Percentiles rank a stretch among this genome's conserved stretches.
Conservation (phyloP, 2,329 filamentous ascomycete genomes). For the Beauveria caledonica region DNA sequence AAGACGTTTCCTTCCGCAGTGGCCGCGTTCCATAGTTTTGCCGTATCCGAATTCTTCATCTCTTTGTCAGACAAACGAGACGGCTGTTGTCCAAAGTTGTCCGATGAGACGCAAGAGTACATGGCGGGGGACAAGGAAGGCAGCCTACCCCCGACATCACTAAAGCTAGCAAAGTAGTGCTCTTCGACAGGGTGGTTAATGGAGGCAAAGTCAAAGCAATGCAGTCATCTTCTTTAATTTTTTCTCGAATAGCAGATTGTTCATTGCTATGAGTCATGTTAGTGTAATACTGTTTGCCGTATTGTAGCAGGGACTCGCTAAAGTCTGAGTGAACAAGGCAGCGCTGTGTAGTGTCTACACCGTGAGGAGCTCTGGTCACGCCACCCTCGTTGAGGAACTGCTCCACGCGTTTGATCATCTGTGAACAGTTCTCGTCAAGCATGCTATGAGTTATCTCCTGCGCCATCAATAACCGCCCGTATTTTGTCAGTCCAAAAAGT, state of each 20-base stretch:
- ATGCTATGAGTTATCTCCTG: slow-evolving; percentile 13
- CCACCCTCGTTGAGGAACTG: slow-evolving; percentile 9
- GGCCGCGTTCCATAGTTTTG: background rate
- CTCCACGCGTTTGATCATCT: slow-evolving; percentile 12
- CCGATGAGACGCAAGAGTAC: background rate
- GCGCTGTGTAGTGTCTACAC: slow-evolving; percentile 12
- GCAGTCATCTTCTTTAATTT: slow-evolving; percentile 16
- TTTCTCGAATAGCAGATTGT: slow-evolving; percentile 20
- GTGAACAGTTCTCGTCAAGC: slow-evolving; percentile 11
- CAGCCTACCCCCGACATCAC: slow-evolving; percentile 1
- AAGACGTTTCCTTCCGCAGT: background rate
- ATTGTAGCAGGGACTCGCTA: slow-evolving; percentile 14
- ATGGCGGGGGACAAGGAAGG: background rate
- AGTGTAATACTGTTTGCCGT: background rate
- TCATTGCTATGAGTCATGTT: slow-evolving; percentile 15
- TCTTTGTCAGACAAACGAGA: background rate
- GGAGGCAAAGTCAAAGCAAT: slow-evolving; percentile 20
- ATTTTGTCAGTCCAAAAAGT: slow-evolving; percentile 13
- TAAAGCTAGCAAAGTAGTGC: slow-evolving; percentile 15
- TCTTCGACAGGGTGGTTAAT: slow-evolving; percentile 20
- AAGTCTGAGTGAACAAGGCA: slow-evolving; percentile 20
- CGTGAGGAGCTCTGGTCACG: background rate
- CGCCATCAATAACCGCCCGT: background rate
- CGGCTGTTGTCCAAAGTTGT: background rate
- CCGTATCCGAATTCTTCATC: background rate